A percentile compares a stretch with the other conserved stretches of the same genome.
Conservation (phyloP, 106 monocot genomes). For the Alisma plantagoaquatica region DNA sequence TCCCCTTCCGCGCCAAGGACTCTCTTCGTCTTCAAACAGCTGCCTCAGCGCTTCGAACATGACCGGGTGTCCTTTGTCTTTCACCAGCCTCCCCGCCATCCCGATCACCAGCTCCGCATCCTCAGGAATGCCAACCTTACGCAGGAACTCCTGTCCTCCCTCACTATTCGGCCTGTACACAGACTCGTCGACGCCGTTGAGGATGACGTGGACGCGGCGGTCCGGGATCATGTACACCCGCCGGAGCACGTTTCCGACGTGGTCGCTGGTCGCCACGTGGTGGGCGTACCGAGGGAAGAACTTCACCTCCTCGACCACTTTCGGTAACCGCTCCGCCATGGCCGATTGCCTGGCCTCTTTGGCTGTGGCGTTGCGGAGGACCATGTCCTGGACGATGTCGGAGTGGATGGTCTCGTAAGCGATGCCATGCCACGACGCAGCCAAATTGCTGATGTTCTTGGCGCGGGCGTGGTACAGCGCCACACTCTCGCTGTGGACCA, state of each 20-base stretch:
- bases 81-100: slow-evolving; percentile 75
- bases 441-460: slow-evolving; percentile 38
- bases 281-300: slow-evolving; percentile 68
- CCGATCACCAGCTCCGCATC: slow-evolving; percentile 59
- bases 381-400: slow-evolving; percentile 71
- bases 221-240: slow-evolving; percentile 88
- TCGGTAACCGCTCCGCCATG: slow-evolving; percentile 29
- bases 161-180: slow-evolving; percentile 32
- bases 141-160: slow-evolving; percentile 23
- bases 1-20: slow-evolving; percentile 10
- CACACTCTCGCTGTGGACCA: slow-evolving; percentile 75
- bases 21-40: slow-evolving; percentile 24
- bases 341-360: slow-evolving; percentile 17
- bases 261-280: slow-evolving; percentile 87
- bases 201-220: slow-evolving; percentile 57
- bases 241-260: slow-evolving; percentile 70
- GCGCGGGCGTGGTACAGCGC: slow-evolving; percentile 57
- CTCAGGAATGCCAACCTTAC: slow-evolving; percentile 35
- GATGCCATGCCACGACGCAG: slow-evolving; percentile 88
- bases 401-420: slow-evolving; percentile 86
- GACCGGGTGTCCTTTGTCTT: slow-evolving; percentile 82
- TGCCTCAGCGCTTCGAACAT: slow-evolving; percentile 72
- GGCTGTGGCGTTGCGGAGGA: slow-evolving; percentile 31
- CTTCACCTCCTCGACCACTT: slow-evolving; percentile 72
- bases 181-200: slow-evolving; percentile 70